Percentiles rank a stretch among this genome's conserved stretches.
These are phyloP conservation scores for Tausonia pullulans DNA, from an alignment of 1,284 basidiomycete genomes.

Conservation along the genomic window DNA sequence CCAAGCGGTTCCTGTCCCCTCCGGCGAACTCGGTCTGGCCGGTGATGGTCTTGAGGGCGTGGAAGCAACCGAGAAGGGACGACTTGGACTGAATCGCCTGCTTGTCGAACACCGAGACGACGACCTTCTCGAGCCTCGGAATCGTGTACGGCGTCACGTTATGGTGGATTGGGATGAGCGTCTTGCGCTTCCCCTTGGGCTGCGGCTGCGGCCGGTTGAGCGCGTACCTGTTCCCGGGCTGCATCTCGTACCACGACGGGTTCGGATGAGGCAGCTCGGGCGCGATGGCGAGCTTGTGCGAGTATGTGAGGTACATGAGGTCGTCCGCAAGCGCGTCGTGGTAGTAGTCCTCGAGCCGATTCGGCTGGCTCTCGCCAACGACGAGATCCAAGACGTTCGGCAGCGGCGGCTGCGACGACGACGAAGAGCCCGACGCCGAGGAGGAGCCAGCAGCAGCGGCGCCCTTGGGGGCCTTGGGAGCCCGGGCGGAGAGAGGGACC, in stretches of 20 bases:
- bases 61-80: slow-evolving; percentile 70
- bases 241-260: slow-evolving; percentile 18
- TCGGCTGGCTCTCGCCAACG: slow-evolving; percentile 51
- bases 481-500: neutral
- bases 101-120: slow-evolving; percentile 74
- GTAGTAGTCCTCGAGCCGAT: slow-evolving; percentile 76
- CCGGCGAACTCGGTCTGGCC: slow-evolving; percentile 66
- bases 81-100: slow-evolving; percentile 62
- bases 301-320: slow-evolving; percentile 91
- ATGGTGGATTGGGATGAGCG: slow-evolving; percentile 30
- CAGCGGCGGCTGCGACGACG: neutral
- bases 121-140: slow-evolving; percentile 67
- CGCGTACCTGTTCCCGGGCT: slow-evolving; percentile 30
- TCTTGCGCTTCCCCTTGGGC: slow-evolving; percentile 31
- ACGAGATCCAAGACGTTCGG: slow-evolving; percentile 28
- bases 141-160: slow-evolving; percentile 53
- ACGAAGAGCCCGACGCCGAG: neutral
- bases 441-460: neutral
- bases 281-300: slow-evolving; percentile 45
- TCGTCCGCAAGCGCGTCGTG: slow-evolving; percentile 68
- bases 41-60: slow-evolving; percentile 75
- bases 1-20: slow-evolving; percentile 38
- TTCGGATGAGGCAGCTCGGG: slow-evolving; percentile 20
- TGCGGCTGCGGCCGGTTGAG: slow-evolving; percentile 31
- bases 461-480: neutral